Evolutionary conservation across 192 early-diverging fungal genomes (phyloP).

Genomic region (Coemansia sp.): DNA sequence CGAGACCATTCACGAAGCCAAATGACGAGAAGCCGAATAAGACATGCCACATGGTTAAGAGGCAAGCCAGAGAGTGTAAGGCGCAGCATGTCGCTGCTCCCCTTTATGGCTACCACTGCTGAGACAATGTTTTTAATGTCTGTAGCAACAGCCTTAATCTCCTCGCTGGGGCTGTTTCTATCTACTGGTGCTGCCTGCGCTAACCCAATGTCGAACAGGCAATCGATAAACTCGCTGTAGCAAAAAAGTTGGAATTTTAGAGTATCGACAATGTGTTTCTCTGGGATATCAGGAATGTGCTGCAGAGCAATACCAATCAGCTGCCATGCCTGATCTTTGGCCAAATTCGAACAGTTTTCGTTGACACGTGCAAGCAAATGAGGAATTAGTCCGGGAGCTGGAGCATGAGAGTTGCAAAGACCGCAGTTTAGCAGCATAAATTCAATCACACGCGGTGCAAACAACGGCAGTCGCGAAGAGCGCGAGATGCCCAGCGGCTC

Average conservation of each 20-base stretch:
- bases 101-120: conserved; percentile 25
- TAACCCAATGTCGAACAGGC: conserved; percentile 24
- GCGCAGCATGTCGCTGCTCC: conserved; percentile 38
- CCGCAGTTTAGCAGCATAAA: conserved; percentile 54
- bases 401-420: conserved; percentile 50
- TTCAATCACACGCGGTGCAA: conserved; percentile 50
- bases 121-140: conserved; percentile 36
- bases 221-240: conserved; percentile 22
- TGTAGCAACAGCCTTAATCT: not conserved
- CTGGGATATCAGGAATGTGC: conserved; percentile 51
- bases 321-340: conserved; percentile 39
- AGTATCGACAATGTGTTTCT: conserved; percentile 37
- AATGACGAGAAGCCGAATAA: conserved; percentile 37
- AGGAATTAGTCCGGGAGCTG: conserved; percentile 46
- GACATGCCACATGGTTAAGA: conserved; percentile 36
- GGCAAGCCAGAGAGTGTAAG: conserved; percentile 39
- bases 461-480: conserved; percentile 50
- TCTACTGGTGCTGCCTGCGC: not conserved
- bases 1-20: conserved; percentile 43
- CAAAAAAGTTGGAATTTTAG: conserved; percentile 44
- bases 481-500: conserved; percentile 52
- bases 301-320: conserved; percentile 37
- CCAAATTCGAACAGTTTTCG: conserved; percentile 15
- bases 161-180: not conserved
- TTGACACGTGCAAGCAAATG: conserved; percentile 53